A percentile compares a stretch with the other conserved stretches of the same genome.
Conservation (phyloP, 78 protist species). For the Polysphondylium violaceum region DNA sequence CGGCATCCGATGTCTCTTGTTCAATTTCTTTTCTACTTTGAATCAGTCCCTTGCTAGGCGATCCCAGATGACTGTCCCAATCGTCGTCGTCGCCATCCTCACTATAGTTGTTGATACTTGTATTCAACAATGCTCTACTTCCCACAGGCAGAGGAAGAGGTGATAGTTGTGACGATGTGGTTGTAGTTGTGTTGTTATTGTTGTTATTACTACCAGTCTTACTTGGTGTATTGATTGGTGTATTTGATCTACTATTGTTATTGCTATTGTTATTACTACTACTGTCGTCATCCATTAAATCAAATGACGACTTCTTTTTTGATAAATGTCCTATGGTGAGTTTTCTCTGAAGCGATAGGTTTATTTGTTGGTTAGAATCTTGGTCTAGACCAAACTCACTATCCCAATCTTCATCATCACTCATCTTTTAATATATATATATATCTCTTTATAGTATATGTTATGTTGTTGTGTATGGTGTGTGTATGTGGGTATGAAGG, state of each 20-base stretch:
- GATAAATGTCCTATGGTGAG: constrained; percentile 64
- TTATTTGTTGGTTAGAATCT: not conserved
- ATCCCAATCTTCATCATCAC: constrained; percentile 82
- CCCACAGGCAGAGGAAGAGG: too few relatives aligned
- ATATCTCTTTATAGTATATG: too few relatives aligned
- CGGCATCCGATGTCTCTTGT: constrained; percentile 40
- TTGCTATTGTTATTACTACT: constrained; percentile 8
- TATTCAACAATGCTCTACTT: not conserved
- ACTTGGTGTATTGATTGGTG: not conserved
- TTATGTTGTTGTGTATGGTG: too few relatives aligned
- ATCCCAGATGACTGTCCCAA: constrained; percentile 34
- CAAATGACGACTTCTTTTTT: constrained; percentile 35
- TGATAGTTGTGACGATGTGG: not conserved
- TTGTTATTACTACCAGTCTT: not conserved
- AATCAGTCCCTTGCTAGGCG: constrained; percentile 49
- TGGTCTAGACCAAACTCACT: constrained; percentile 36
- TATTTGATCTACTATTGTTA: not conserved
- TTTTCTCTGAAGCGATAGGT: constrained; percentile 59
- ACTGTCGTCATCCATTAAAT: not conserved
- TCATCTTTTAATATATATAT: constrained; percentile 29
- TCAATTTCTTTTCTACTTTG: constrained; percentile 45
- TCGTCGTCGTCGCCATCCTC: constrained; percentile 70
- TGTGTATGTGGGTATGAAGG: too few relatives aligned
- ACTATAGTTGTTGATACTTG: not conserved
- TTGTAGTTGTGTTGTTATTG: not conserved